Base-by-base conservation (phyloP, 202 grass and related monocot species). In the Bolboschoenoplectus hybrid region DNA sequence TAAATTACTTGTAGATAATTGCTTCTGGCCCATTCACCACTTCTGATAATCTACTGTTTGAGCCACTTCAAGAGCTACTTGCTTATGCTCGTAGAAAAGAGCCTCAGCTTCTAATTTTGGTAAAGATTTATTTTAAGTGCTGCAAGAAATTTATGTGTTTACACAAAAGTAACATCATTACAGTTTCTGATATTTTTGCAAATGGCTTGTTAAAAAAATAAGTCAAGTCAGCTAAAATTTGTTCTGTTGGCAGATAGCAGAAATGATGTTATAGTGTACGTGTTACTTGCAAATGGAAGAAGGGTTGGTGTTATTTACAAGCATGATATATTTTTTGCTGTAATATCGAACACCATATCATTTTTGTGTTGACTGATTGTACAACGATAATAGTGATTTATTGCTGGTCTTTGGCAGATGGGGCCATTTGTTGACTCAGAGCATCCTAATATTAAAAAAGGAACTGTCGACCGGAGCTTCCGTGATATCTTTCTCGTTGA, bases 341-440 rank as follows among this genome's bases (percentile, higher is more conserved):
- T 79, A 40, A 58, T 40, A 40, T 58, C 34, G 38, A 58, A 57
- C 11, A 39, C 35, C 32, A 34, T 40, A 57, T 58, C 7, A 58
- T 58, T 35, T 58, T n/a, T 56, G 13, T 40, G 13, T 78, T 78
- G 13, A 78, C 13, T 78, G 74, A 40, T 74, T 5, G 3, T 14
- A 77, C 32, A 77, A 16, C 9, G 4, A 4, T 52, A 77, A 77
- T 38, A 2, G 49, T 77, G 49, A 77, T 56, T 55, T 55, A 17
- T 39, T 77, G 50, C 50, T 77, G 50, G 69, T 47, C 19, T 67
- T 85, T 73, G 45, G 5, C 82, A 98, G 96, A 94, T 96, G 93
- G 96, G 96, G 45, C 96, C 96, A 34, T 98, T 98, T 91, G 88
- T 98, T 53, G 96, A 98, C 70, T 95, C 93, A 80, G 96, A 98